A percentile compares a stretch with the other conserved stretches of the same genome.
Evolutionary conservation across 2,329 filamentous ascomycete genomes (phyloP).

Genomic region (Fusarium albosuccineum): DNA sequence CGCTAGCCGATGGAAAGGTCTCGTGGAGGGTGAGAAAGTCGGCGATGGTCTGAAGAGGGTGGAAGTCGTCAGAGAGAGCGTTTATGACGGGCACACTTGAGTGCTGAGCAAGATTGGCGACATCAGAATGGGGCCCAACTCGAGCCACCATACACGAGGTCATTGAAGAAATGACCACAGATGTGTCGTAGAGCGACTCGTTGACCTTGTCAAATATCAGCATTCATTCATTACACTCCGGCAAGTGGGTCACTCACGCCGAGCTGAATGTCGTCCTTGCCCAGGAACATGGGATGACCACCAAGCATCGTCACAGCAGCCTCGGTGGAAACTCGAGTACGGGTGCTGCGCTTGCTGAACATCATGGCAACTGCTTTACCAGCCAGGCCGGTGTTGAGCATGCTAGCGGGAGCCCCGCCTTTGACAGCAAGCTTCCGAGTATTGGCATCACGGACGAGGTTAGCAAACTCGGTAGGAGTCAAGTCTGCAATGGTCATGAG

Average conservation of each 20-base stretch:
- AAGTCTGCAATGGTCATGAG: slow-evolving; percentile 93
- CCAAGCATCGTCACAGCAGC: slow-evolving; percentile 89
- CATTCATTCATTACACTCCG: no score
- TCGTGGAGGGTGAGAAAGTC: slow-evolving; percentile 94
- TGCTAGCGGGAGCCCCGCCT: slow-evolving; percentile 66
- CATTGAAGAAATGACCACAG: slow-evolving; percentile 94
- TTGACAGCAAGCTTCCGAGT: slow-evolving; percentile 84
- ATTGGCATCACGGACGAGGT: slow-evolving; percentile 85
- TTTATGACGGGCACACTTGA: slow-evolving; percentile 88
- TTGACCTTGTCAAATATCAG: slow-evolving; percentile 72
- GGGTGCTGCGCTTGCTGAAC: slow-evolving; percentile 95
- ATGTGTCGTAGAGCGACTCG: slow-evolving; percentile 93
- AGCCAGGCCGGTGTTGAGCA: slow-evolving; percentile 72
- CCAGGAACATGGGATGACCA: slow-evolving; percentile 95
- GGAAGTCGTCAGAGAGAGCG: slow-evolving; percentile 89
- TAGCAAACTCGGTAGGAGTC: slow-evolving; percentile 80
- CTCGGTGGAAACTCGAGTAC: slow-evolving; percentile 94
- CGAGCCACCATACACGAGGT: slow-evolving; percentile 85
- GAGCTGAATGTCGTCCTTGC: slow-evolving; percentile 95
- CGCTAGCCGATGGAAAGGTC: slow-evolving; percentile 68
- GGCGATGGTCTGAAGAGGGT: slow-evolving; percentile 93
- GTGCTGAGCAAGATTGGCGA: slow-evolving; percentile 76
- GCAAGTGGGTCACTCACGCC: slow-evolving; percentile 68
- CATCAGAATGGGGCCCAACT: slow-evolving; percentile 81
- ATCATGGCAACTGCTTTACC: slow-evolving; percentile 93